Evolutionary conservation across 2,329 filamentous ascomycete genomes (phyloP), one percentile per base, ranked within the genome.

Genomic region (Pseudopyricularia javanii): DNA sequence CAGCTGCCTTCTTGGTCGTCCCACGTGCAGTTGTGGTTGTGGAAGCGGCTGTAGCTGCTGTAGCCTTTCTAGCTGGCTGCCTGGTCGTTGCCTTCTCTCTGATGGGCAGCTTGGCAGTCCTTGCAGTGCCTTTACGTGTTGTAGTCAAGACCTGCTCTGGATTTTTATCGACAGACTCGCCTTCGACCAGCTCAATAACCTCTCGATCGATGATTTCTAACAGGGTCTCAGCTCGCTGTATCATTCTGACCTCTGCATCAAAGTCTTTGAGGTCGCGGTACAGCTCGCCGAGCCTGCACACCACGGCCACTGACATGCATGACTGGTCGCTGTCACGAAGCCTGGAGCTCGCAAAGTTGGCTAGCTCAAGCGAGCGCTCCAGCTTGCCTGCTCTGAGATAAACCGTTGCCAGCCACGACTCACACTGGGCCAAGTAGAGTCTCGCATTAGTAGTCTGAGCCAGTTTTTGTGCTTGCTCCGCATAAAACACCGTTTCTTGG

Each of bases 401-500:
- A n/a, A 81, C 67, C 2, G 71, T 74, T 1, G 76, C 78, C 14
- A 76, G 69, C 73, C 78, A 78, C 4, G 74, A 70, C 3, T 75
- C 71, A 7, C 75, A 75, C 56, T 80, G 74, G 0, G 78, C 74
- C 43, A 72, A 67, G 59, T 79, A 78, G 12, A 83, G 74, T 34
- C 78, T 73, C 0, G 86, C 83, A 49, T 78, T 73, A 8, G 86
- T 79, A n/a, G 78, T 80, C 54, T 77, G 75, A 22, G 88, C 88
- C 55, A 95, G 79, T 61, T 86, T 88, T 52, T 85, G 74, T 0
- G 90, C 90, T 60, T 93, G 86, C 59, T 96, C 86, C 1, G 86
- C 84, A 59, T 95, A 94, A 64, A 91, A 93, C 1, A 91, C 70
- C 2, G 91, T 91, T 64, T 97, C 91, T 55, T 88, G 83, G 57